phyloP scores from a whole-genome alignment of 2,329 filamentous ascomycete species.

The Ceratocystis variospora region DNA sequence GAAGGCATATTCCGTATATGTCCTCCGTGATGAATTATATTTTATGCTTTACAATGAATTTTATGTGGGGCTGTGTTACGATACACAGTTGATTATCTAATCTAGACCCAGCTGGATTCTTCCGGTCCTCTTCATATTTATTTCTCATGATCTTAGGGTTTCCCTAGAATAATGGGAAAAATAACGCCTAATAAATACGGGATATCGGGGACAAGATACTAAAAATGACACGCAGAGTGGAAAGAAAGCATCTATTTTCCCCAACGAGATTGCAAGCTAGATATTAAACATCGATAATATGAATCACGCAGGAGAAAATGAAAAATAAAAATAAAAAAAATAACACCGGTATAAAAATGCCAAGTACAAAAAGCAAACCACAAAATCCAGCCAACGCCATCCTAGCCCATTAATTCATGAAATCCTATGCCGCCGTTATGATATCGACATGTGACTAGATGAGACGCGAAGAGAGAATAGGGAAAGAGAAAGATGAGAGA shows the following conservation, averaged over 20 bases:
- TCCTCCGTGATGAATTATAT: too few species aligned
- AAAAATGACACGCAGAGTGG: neutral
- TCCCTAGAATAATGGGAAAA: neutral
- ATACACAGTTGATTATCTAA: too few species aligned
- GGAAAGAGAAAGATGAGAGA: neutral
- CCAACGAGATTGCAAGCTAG: neutral
- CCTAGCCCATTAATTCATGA: conserved; percentile 12
- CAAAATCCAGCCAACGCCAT: conserved; percentile 13
- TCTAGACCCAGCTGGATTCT: too few species aligned
- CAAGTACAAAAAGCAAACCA: neutral
- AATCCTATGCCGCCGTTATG: conserved; percentile 6
- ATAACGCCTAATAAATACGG: neutral
- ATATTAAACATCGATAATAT: neutral
- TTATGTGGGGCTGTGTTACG: too few species aligned
- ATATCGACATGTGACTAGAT: conserved; percentile 9
- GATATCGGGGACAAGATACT: neutral
- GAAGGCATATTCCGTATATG: too few species aligned
- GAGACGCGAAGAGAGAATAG: conserved; percentile 7
- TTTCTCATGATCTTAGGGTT: too few species aligned
- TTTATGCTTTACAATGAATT: too few species aligned
- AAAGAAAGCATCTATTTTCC: neutral
- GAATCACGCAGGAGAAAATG: neutral
- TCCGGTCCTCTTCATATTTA: too few species aligned
- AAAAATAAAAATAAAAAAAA: neutral
- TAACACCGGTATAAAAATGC: conserved; percentile 6